A percentile compares a stretch with the other conserved stretches of the same genome.
These are phyloP conservation scores for Malbranchea zuffiana DNA, from an alignment of 2,329 filamentous ascomycete species.

Conservation along the genomic window DNA sequence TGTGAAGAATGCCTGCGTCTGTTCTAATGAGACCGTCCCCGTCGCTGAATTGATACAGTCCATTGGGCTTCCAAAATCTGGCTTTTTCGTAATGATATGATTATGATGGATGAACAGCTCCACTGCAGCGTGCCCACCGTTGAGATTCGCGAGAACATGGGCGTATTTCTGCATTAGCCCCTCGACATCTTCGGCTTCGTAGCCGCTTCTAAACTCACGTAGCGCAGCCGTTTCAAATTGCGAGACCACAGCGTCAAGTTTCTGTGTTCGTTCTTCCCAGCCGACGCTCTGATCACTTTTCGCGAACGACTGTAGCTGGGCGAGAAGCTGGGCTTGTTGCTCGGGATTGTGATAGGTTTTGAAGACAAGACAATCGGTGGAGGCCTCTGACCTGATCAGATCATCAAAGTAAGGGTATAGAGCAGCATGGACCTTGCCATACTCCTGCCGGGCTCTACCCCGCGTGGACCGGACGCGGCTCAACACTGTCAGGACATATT, in stretches of 20 bases:
- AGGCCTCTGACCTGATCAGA: conserved; percentile 58
- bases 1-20: conserved; percentile 72
- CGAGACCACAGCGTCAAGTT: conserved; percentile 60
- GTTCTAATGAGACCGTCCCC: conserved; percentile 64
- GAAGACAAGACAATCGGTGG: conserved; percentile 70
- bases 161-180: conserved; percentile 84
- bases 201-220: conserved; percentile 85
- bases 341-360: conserved; percentile 78
- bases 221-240: conserved; percentile 87
- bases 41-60: conserved; percentile 65
- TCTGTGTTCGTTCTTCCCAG: conserved; percentile 58
- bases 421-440: conserved; percentile 79
- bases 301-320: conserved; percentile 67
- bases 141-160: conserved; percentile 69
- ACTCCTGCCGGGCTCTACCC: conserved; percentile 78
- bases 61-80: conserved; percentile 59
- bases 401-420: conserved; percentile 83
- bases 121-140: conserved; percentile 65
- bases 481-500: conserved; percentile 57
- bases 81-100: conserved; percentile 64
- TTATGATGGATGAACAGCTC: conserved; percentile 86
- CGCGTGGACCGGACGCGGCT: conserved; percentile 64
- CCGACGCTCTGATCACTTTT: conserved; percentile 71
- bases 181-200: conserved; percentile 77
- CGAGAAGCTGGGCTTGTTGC: conserved; percentile 78